Percentiles rank a stretch among this genome's conserved stretches.
Conservation (phyloP, 345 rosid species). For the Raphanus raphanistrum region DNA sequence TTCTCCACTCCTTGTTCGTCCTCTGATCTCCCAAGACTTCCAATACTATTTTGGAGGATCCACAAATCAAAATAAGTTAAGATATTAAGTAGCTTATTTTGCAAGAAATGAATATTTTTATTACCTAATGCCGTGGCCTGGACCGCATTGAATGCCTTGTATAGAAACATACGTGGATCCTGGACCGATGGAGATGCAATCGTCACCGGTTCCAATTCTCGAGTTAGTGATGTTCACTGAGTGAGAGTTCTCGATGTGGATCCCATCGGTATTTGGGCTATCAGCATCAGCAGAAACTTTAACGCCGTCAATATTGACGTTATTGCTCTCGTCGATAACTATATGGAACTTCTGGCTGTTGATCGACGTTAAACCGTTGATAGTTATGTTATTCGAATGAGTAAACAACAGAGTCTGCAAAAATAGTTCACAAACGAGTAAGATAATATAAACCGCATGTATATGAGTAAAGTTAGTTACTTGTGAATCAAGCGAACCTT, state of each 20-base stretch:
- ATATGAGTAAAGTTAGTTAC: background rate
- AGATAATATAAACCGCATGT: background rate
- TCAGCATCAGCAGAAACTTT: constrained; percentile 47
- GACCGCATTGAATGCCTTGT: constrained; percentile 66
- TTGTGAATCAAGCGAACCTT: constrained; percentile 43
- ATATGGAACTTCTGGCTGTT: constrained; percentile 75
- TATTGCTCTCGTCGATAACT: constrained; percentile 48
- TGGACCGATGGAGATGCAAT: constrained; percentile 81
- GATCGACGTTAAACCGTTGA: constrained; percentile 56
- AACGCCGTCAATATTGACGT: constrained; percentile 54
- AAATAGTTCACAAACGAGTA: background rate
- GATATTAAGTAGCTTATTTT: background rate
- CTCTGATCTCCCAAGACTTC: constrained; percentile 53
- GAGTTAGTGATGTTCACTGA: constrained; percentile 56
- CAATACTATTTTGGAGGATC: constrained; percentile 46
- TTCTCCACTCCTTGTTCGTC: constrained; percentile 61
- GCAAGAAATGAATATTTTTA: background rate
- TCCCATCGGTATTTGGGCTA: constrained; percentile 89
- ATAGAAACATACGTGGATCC: constrained; percentile 54
- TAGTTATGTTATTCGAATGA: constrained; percentile 52
- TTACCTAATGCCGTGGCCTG: constrained; percentile 62
- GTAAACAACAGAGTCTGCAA: constrained; percentile 54
- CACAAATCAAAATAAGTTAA: background rate
- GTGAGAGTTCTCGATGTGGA: constrained; percentile 57
- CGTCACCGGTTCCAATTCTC: constrained; percentile 76